phyloP scores from a whole-genome alignment of 805 yeast species.

The Sugiyamaella chiloensis region DNA sequence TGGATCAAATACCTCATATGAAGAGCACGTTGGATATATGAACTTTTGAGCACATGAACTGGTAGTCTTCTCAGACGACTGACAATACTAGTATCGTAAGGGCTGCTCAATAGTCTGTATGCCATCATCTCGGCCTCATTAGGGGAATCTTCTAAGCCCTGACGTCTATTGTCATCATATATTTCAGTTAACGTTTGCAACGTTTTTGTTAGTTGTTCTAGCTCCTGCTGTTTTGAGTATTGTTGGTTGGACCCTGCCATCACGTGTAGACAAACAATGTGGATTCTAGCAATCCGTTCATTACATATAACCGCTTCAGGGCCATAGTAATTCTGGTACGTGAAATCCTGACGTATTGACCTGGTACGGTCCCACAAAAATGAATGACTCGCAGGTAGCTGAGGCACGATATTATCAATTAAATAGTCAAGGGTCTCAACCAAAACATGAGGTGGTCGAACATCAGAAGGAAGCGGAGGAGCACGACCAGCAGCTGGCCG shows the following conservation, averaged over 20 bases:
- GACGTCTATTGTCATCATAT: constrained; percentile 72
- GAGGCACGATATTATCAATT: constrained; percentile 56
- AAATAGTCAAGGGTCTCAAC: constrained; percentile 67
- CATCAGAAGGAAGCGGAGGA: constrained; percentile 96
- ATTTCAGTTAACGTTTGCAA: constrained; percentile 84
- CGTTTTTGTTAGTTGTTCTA: constrained; percentile 91
- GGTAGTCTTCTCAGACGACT: constrained; percentile 72
- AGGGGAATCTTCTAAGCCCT: constrained; percentile 45
- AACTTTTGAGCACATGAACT: constrained; percentile 46
- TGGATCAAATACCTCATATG: constrained; percentile 63
- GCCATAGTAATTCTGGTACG: constrained; percentile 90
- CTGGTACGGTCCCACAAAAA: constrained; percentile 97
- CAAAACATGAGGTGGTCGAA: constrained; percentile 82
- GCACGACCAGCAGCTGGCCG: constrained; percentile 99
- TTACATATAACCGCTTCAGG: constrained; percentile 92
- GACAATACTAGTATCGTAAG: constrained; percentile 82
- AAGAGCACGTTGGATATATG: constrained; percentile 65
- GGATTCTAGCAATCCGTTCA: constrained; percentile 87
- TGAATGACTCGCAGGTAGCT: constrained; percentile 80
- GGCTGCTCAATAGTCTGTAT: constrained; percentile 73
- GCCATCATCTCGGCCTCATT: constrained; percentile 94
- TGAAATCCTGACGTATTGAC: constrained; percentile 94
- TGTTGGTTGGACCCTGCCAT: constrained; percentile 75
- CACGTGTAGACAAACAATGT: constrained; percentile 72
- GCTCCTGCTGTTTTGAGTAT: constrained; percentile 90